Base-by-base conservation (phyloP, 768 basidiomycete species). In the Mycena epipterygia region DNA sequence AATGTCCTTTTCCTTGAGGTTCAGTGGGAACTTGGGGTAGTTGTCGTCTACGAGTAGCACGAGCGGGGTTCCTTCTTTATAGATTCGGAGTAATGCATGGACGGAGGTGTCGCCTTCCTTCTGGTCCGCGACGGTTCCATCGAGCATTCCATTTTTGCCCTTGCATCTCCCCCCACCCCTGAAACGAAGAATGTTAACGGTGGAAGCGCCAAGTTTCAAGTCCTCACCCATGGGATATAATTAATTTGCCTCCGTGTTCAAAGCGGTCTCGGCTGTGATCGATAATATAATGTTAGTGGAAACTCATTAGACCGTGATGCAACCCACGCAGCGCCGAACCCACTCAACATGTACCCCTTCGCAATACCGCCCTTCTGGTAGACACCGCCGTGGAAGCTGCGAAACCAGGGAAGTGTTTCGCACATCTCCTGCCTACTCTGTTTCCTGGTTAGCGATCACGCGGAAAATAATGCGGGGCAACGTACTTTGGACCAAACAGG, bases 181-280 rank as follows among this genome's bases (percentile, higher is more conserved):
- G 19, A 13, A n/a, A 46, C 6, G 12, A 41, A 44, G n/a, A 14
- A 46, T 60, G 1, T 9, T 5, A 33, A 33, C 16, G 11, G 12
- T 21, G 5, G 25, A 17, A 52, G 16, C 14, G 12, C 9, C 2
- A 21, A n/a, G 19, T 3, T 25, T n/a, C 33, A 7, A n/a, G n/a
- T n/a, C n/a, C n/a, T n/a, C 44, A 68, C 67, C 67, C 67, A 44
- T 68, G 67, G 0, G 67, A 68, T 19, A 68, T 68, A 8, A 68
- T 68, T 0, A 68, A n/a, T 27, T 46, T 68, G 6, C 67, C 67
- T 32, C 55, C 67, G 30, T 44, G 41, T 14, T n/a, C 14, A 59
- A 68, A 68, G 21, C 48, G 35, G 32, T 68, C 67, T 21, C 67
- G 58, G 1, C 67, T 68, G 19, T 13, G 25, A 44, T 23, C 6